Base-by-base conservation (phyloP, 129 eudicot species). In the Tanacetum coccineum region DNA sequence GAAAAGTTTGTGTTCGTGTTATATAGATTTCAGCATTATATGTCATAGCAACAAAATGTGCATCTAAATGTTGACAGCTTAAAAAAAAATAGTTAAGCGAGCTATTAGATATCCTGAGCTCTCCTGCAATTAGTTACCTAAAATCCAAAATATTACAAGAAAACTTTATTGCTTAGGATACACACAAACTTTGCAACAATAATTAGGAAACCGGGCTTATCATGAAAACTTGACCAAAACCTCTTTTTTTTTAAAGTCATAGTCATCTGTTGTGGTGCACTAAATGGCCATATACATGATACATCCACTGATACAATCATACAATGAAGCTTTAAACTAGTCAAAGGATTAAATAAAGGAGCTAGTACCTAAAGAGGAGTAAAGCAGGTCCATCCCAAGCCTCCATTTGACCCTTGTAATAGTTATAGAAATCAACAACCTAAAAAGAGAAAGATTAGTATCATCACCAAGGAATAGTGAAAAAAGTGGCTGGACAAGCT, bases 351-450 rank as follows among this genome's bases (percentile, higher is more conserved):
- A 64, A 28, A 20, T 52, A 19, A 50, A 54, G 15, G 47, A 62
- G 32, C 21, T 58, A 25, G 53, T 55, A 93, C 99, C 99, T 94
- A 81, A 94, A 94, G 59, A 94, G 77, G 70, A 94, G 95, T 64
- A 94, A 89, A 59, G 99, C 99, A 64, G 99, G 99, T 59, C 99
- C 99, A 83, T 94, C 99, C 99, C 99, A 94, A 59, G 99, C 86
- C 73, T 94, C 99, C 99, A 94, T 94, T 81, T 94, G 99, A 66
- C 99, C 99, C 79, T 94, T 94, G 91, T 94, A 94, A 73, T 89
- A 94, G 74, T 94, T 85, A 68, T 94, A 94, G 74, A 94, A 94
- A 84, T 94, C 97, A 73, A 85, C 68, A 65, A 81, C 91, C 99
- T 94, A 74, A 48, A 67, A 58, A 76, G 10, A 67, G 46, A 68